phyloP scores from a whole-genome alignment of 345 rosid species.

The Luvunga scandens region DNA sequence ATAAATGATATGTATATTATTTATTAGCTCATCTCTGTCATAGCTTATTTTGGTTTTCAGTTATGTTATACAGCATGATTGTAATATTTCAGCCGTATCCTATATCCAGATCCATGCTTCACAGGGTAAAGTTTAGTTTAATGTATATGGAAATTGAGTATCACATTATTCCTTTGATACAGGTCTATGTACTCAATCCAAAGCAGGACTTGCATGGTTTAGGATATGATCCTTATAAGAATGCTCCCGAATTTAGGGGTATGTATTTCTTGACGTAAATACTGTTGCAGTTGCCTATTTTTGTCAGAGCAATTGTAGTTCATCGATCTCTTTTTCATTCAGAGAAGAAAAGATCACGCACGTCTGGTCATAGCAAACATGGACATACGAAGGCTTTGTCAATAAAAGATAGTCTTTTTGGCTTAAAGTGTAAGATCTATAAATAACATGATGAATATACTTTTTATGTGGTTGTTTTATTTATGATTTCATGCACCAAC shows the following conservation, averaged over 20 bases:
- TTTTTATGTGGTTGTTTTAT: constrained; percentile 1
- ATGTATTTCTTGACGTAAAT: constrained; percentile 23
- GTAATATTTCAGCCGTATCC: neutral
- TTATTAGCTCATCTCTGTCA: neutral
- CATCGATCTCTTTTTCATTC: constrained; percentile 23
- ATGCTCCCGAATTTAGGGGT: constrained; percentile 99
- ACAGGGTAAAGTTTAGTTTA: neutral
- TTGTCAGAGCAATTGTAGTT: constrained; percentile 4
- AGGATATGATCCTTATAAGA: constrained; percentile 89
- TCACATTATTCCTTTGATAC: constrained; percentile 24
- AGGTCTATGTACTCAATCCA: constrained; percentile 80
- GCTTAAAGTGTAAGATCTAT: constrained; percentile 68
- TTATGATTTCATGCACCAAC: constrained; percentile 4
- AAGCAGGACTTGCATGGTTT: constrained; percentile 88
- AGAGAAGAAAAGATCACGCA: constrained; percentile 71
- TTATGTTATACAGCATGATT: neutral
- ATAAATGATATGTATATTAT: neutral
- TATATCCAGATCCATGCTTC: neutral
- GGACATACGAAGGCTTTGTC: constrained; percentile 51
- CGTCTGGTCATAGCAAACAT: constrained; percentile 44
- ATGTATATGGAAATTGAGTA: neutral
- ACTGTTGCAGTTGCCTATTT: constrained; percentile 13
- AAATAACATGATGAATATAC: constrained; percentile 10
- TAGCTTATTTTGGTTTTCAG: neutral
- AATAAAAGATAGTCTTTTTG: constrained; percentile 66